Percentiles rank a stretch among this genome's conserved stretches.
Evolutionary conservation across 2,329 filamentous ascomycete species (phyloP).

Genomic region (Colletotrichum tropicicola): DNA sequence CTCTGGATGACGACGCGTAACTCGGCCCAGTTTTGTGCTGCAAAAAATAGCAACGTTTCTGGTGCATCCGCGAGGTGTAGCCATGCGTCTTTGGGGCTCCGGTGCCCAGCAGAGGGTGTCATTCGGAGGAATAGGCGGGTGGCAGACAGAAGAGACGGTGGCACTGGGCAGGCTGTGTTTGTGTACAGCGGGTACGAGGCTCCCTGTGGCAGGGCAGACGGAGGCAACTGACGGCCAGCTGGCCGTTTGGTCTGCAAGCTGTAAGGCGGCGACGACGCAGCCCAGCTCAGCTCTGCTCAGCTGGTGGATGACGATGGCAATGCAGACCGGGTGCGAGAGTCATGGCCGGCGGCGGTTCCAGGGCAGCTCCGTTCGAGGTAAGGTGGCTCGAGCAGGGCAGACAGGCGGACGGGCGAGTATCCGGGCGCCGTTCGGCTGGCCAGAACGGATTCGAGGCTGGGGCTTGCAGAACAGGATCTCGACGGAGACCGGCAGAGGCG

Average conservation of each 20-base stretch:
- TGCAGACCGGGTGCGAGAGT: conserved; percentile 1
- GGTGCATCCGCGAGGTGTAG: not conserved
- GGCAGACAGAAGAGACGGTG: conserved; percentile 9
- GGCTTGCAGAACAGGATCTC: conserved; percentile 5
- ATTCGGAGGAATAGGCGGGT: conserved; percentile 18
- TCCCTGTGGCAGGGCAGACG: not conserved
- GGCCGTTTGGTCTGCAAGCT: not conserved
- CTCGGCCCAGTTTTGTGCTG: conserved; percentile 23
- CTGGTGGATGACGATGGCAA: conserved; percentile 11
- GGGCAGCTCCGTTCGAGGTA: not conserved
- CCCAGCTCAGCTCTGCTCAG: not conserved
- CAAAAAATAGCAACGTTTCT: conserved; percentile 24
- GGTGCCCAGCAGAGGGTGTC: conserved; percentile 4
- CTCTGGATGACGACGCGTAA: conserved; percentile 24
- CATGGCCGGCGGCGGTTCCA: not conserved
- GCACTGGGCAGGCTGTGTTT: conserved; percentile 21
- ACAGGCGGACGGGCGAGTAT: not conserved
- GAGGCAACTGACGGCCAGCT: not conserved
- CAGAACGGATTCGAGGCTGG: no score
- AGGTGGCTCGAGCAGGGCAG: not conserved
- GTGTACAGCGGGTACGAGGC: conserved; percentile 11
- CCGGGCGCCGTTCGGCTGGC: no score
- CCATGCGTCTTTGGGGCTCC: conserved; percentile 4
- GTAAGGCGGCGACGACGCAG: no score
- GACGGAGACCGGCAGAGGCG: not conserved